A percentile compares a stretch with the other conserved stretches of the same genome.
Evolutionary conservation across 768 basidiomycete species (phyloP).

Genomic region (Naganishia friedmannii): DNA sequence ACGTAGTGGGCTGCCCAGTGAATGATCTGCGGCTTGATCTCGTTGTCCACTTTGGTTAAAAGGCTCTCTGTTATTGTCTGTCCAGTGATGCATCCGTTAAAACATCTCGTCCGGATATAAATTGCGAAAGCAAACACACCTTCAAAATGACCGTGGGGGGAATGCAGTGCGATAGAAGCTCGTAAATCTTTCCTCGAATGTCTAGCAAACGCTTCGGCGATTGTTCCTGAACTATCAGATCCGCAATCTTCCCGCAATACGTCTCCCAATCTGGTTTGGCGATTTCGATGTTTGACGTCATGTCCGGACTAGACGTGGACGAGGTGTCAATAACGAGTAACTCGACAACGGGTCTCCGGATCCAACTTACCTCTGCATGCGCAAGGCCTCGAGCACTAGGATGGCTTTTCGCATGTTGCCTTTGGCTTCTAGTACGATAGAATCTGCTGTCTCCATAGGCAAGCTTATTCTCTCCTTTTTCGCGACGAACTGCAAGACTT

Average conservation of each 20-base stretch:
- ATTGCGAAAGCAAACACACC: slow-evolving; percentile 55
- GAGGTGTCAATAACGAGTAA: not conserved
- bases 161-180: slow-evolving; percentile 93
- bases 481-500: slow-evolving; percentile 74
- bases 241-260: slow-evolving; percentile 87
- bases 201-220: slow-evolving; percentile 84
- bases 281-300: slow-evolving; percentile 72
- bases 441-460: slow-evolving; percentile 69
- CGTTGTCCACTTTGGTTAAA: slow-evolving; percentile 82
- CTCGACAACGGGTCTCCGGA: not conserved
- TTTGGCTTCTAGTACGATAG: slow-evolving; percentile 73
- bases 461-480: slow-evolving; percentile 74
- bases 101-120: not conserved
- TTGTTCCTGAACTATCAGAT: slow-evolving; percentile 84
- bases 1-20: slow-evolving; percentile 98
- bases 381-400: slow-evolving; percentile 88
- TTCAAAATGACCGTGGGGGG: slow-evolving; percentile 87
- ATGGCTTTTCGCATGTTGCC: slow-evolving; percentile 95
- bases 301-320: slow-evolving; percentile 63
- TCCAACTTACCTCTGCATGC: slow-evolving; percentile 82
- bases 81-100: not conserved
- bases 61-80: slow-evolving; percentile 89
- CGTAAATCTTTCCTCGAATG: slow-evolving; percentile 88
- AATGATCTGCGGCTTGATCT: slow-evolving; percentile 85
- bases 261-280: slow-evolving; percentile 99